phyloP scores from a whole-genome alignment of 371 early-diverging fungal genomes.

The Zychaea mexicana region DNA sequence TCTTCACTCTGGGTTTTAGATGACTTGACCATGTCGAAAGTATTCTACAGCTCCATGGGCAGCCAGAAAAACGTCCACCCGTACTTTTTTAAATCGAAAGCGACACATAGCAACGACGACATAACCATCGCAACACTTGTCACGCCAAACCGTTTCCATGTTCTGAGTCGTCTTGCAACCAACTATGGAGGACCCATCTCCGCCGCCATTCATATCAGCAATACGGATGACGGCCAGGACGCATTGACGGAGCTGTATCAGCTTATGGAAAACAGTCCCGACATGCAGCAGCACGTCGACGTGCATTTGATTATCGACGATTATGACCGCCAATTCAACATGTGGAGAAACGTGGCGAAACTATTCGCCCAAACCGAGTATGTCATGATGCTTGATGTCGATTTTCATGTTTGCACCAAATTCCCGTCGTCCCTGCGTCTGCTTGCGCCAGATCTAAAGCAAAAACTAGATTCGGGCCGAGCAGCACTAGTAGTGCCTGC shows the following conservation, averaged over 20 bases:
- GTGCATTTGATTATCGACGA: constrained; percentile 53
- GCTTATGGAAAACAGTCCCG: constrained; percentile 27
- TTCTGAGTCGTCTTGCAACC: constrained; percentile 54
- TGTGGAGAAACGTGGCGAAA: constrained; percentile 61
- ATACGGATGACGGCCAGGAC: constrained; percentile 28
- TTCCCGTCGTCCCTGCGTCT: constrained; percentile 33
- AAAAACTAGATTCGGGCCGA: constrained; percentile 28
- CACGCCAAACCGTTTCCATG: constrained; percentile 55
- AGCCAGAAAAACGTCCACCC: constrained; percentile 63
- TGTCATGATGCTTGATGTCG: constrained; percentile 62
- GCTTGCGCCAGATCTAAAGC: constrained; percentile 30
- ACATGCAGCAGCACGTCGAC: constrained; percentile 47
- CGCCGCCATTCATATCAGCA: constrained; percentile 49
- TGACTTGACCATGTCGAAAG: constrained; percentile 57
- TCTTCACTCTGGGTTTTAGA: constrained; percentile 14
- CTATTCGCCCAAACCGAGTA: constrained; percentile 56
- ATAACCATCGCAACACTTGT: constrained; percentile 65
- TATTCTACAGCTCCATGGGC: constrained; percentile 63
- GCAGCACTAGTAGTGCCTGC: constrained; percentile 57
- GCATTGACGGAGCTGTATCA: constrained; percentile 27
- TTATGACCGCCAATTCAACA: constrained; percentile 55
- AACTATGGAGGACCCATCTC: constrained; percentile 58
- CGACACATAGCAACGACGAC: constrained; percentile 50
- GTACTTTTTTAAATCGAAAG: constrained; percentile 56
- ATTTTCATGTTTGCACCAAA: constrained; percentile 55